These are phyloP conservation scores for Auriscalpium orientale DNA, from an alignment of 768 basidiomycete genomes.

Conservation along the genomic window DNA sequence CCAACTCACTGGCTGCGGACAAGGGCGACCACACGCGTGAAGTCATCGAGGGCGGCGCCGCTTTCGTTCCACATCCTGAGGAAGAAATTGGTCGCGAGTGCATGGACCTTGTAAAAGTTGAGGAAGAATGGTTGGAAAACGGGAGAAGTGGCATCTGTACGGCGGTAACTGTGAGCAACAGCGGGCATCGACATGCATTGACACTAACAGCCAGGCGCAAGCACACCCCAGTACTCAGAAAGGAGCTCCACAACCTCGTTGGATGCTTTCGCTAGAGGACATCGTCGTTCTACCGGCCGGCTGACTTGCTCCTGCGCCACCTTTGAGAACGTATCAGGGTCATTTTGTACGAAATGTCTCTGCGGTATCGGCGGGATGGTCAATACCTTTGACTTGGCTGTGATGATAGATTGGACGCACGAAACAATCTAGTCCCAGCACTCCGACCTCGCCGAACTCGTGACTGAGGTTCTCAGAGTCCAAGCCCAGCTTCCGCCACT, in stretches of 20 bases:
- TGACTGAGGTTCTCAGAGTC: conserved; percentile 62
- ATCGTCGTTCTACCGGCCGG: conserved; percentile 63
- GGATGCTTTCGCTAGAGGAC: conserved; percentile 77
- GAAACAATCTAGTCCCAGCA: conserved; percentile 77
- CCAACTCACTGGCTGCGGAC: conserved; percentile 75
- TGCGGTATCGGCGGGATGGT: conserved; percentile 19
- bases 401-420: conserved; percentile 31
- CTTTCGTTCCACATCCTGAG: conserved; percentile 91
- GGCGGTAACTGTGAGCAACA: background rate
- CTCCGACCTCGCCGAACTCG: conserved; percentile 74
- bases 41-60: conserved; percentile 68
- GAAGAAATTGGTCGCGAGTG: conserved; percentile 78
- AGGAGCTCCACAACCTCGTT: conserved; percentile 81
- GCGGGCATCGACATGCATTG: too few relatives aligned
- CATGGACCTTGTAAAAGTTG: conserved; percentile 75
- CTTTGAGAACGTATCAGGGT: conserved; percentile 69
- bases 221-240: conserved; percentile 79
- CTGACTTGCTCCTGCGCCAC: conserved; percentile 78
- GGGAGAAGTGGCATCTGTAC: conserved; percentile 67
- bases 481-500: conserved; percentile 79
- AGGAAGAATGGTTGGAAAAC: conserved; percentile 85
- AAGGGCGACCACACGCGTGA: conserved; percentile 67
- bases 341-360: conserved; percentile 61
- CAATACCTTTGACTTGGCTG: background rate
- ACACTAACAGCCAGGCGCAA: conserved; percentile 73